These are phyloP conservation scores for Pichia heedii DNA, from an alignment of 805 yeast species.

Conservation along the genomic window DNA sequence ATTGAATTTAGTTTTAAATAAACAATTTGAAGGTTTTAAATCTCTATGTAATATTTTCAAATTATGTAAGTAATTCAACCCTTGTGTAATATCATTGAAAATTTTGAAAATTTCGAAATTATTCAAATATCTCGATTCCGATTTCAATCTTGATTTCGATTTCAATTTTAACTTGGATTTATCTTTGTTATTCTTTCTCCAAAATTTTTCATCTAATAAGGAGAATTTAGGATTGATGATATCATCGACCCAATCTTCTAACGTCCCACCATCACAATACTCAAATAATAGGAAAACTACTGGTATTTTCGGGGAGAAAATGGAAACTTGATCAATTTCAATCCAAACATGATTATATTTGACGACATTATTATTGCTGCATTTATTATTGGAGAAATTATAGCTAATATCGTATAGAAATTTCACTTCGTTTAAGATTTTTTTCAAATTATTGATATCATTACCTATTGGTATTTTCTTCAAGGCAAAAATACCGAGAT, in stretches of 20 bases:
- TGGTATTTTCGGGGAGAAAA: conserved; percentile 48
- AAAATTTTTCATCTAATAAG: conserved; percentile 29
- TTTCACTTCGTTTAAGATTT: conserved; percentile 70
- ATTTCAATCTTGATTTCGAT: neutral
- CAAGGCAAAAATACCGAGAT: conserved; percentile 73
- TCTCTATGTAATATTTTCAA: conserved; percentile 81
- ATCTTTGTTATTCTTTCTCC: conserved; percentile 12
- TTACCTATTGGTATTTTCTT: conserved; percentile 82
- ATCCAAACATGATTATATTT: conserved; percentile 90
- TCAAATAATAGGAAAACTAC: conserved; percentile 74
- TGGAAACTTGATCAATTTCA: conserved; percentile 49
- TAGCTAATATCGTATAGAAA: conserved; percentile 47
- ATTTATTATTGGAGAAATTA: conserved; percentile 9
- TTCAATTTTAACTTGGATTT: conserved; percentile 9
- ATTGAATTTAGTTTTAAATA: conserved; percentile 36
- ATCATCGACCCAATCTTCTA: conserved; percentile 53
- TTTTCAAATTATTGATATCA: conserved; percentile 55
- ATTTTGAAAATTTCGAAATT: conserved; percentile 59
- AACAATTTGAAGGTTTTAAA: conserved; percentile 81
- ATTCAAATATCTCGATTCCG: conserved; percentile 27
- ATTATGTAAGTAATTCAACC: conserved; percentile 62
- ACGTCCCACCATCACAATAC: conserved; percentile 81
- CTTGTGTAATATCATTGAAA: conserved; percentile 57
- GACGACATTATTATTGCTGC: conserved; percentile 39
- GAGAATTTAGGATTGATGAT: conserved; percentile 30